phyloP scores from a whole-genome alignment of 768 basidiomycete species.

The Russula griseocarnosa region DNA sequence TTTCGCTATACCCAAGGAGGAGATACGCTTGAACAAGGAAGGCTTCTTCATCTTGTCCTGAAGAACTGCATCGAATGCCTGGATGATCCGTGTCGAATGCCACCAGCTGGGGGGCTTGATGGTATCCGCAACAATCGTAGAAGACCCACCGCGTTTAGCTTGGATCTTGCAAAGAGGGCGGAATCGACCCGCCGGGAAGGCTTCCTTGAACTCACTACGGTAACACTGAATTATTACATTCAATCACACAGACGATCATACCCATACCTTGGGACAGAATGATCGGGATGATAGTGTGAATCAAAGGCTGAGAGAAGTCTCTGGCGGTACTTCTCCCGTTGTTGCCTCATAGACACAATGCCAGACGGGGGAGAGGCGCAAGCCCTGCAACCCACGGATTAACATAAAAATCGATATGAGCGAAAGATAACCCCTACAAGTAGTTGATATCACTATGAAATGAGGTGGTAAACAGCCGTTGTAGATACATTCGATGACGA shows the following conservation, averaged over 20 bases:
- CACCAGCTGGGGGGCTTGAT: constrained; percentile 93
- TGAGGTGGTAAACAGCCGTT: not conserved
- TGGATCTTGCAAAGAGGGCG: constrained; percentile 88
- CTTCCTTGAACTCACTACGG: constrained; percentile 85
- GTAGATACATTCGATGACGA: not conserved
- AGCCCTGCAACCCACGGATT: constrained; percentile 42
- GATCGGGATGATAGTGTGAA: constrained; percentile 84
- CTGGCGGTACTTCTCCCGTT: constrained; percentile 76
- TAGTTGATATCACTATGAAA: constrained; percentile 69
- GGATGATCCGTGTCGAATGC: constrained; percentile 86
- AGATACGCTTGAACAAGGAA: constrained; percentile 79
- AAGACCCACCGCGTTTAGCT: constrained; percentile 74
- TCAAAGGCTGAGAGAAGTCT: constrained; percentile 75
- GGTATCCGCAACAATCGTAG: constrained; percentile 80
- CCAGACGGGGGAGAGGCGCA: constrained; percentile 77
- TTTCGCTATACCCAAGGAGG: constrained; percentile 65
- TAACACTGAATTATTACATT: not conserved
- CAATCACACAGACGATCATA: not conserved
- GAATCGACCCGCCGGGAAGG: constrained; percentile 90
- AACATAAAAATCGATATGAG: constrained; percentile 17
- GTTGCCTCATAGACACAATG: constrained; percentile 69
- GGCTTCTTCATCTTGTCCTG: constrained; percentile 92
- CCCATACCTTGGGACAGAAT: constrained; percentile 65
- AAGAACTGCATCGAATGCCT: constrained; percentile 84
- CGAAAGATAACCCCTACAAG: constrained; percentile 45